phyloP scores from a whole-genome alignment of 2,329 filamentous ascomycete species.

The Curvularia spicifera region DNA sequence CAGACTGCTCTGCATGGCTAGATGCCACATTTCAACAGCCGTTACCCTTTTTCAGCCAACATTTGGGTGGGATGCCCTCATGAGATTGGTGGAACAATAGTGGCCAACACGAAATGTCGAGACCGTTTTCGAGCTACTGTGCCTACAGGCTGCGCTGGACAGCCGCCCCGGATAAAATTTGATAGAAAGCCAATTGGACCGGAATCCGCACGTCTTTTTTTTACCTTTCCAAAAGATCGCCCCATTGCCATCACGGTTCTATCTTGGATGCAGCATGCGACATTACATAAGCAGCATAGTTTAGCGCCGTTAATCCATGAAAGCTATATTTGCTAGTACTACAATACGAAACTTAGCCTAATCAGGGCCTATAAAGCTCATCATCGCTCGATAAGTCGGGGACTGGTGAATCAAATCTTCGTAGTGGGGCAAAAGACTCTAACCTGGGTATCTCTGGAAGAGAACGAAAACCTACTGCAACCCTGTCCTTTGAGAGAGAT shows the following conservation, averaged over 20 bases:
- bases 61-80: neutral
- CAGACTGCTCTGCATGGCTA: neutral
- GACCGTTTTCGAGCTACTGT: neutral
- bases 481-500: neutral
- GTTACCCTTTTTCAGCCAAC: conserved; percentile 3
- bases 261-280: neutral
- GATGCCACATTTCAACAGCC: conserved; percentile 8
- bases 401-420: neutral
- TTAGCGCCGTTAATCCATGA: neutral
- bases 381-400: neutral
- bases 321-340: neutral
- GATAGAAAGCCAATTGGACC: neutral
- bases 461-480: neutral
- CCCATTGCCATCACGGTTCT: neutral
- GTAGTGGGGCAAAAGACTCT: neutral
- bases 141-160: neutral
- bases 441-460: neutral
- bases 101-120: conserved; percentile 7
- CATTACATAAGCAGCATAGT: neutral
- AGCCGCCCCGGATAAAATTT: neutral
- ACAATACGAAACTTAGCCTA: neutral
- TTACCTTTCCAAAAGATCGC: neutral
- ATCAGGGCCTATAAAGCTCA: neutral
- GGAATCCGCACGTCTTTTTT: neutral
- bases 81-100: conserved; percentile 18